A percentile compares a stretch with the other conserved stretches of the same genome.
Conservation (phyloP, 2,329 filamentous ascomycete genomes). For the Chaetomiaceae sp. region DNA sequence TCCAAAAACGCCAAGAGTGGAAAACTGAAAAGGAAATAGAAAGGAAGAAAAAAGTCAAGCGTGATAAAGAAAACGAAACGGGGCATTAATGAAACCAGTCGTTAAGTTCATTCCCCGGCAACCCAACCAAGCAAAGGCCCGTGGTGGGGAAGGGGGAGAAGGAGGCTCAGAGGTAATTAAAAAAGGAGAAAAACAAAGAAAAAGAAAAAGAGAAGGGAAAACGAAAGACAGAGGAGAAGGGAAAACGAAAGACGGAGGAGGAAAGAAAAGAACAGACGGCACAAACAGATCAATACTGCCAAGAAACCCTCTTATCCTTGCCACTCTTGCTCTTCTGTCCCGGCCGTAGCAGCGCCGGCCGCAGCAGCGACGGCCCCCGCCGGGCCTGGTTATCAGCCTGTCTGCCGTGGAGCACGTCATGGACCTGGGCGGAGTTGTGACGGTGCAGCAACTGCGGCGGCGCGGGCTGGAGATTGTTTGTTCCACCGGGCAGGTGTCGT, state of each 20-base stretch:
- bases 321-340: background rate
- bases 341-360: background rate
- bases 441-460: background rate
- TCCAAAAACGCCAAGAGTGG: too few species aligned
- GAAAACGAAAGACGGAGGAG: background rate
- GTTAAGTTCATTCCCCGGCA: too few species aligned
- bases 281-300: background rate
- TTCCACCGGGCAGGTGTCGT: too few species aligned
- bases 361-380: background rate
- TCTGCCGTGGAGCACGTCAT: background rate
- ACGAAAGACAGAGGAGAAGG: background rate
- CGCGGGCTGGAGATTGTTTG: background rate
- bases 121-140: too few species aligned
- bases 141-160: too few species aligned
- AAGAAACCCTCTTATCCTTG: constrained; percentile 5
- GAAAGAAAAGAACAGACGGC: background rate
- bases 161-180: too few species aligned
- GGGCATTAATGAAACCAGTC: too few species aligned
- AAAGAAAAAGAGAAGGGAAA: background rate
- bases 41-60: too few species aligned
- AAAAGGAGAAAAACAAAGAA: background rate
- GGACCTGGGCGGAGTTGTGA: background rate
- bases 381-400: background rate
- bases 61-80: too few species aligned
- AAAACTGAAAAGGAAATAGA: too few species aligned